phyloP scores from a whole-genome alignment of 2,329 filamentous ascomycete genomes.

The Blastomyces silverae region DNA sequence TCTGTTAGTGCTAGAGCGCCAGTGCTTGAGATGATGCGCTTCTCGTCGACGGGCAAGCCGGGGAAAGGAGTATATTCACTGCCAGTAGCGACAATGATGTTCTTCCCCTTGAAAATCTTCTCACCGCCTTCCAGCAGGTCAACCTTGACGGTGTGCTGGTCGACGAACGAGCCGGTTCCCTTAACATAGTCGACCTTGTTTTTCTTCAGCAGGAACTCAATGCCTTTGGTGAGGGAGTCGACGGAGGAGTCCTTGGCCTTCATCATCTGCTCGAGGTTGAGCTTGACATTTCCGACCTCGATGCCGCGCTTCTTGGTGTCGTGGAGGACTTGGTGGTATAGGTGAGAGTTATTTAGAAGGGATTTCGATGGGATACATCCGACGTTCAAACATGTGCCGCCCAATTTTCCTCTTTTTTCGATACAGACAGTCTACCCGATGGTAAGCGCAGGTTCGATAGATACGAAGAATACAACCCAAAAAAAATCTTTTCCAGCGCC shows the following conservation, averaged over 20 bases:
- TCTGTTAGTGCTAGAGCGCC: slow-evolving; percentile 83
- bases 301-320: slow-evolving; percentile 97
- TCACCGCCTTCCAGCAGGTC: slow-evolving; percentile 87
- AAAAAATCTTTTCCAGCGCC: neutral
- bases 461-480: neutral
- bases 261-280: slow-evolving; percentile 94
- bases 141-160: slow-evolving; percentile 87
- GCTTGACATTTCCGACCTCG: slow-evolving; percentile 92
- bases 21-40: slow-evolving; percentile 94
- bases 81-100: slow-evolving; percentile 95
- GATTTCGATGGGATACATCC: slow-evolving; percentile 99
- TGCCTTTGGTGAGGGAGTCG: slow-evolving; percentile 81
- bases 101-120: slow-evolving; percentile 80
- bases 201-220: slow-evolving; percentile 98
- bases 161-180: slow-evolving; percentile 78
- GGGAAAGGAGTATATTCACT: slow-evolving; percentile 95
- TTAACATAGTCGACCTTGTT: slow-evolving; percentile 98
- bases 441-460: slow-evolving; percentile 1
- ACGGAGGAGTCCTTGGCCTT: slow-evolving; percentile 97
- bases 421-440: slow-evolving; percentile 75
- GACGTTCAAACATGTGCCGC: slow-evolving; percentile 96
- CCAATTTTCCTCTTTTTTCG: slow-evolving; percentile 92
- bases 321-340: slow-evolving; percentile 95
- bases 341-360: slow-evolving; percentile 97
- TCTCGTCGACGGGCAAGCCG: slow-evolving; percentile 91